Evolutionary conservation across 352 stramenopile genomes (phyloP).

Genomic region (Blastocystis sp.): DNA sequence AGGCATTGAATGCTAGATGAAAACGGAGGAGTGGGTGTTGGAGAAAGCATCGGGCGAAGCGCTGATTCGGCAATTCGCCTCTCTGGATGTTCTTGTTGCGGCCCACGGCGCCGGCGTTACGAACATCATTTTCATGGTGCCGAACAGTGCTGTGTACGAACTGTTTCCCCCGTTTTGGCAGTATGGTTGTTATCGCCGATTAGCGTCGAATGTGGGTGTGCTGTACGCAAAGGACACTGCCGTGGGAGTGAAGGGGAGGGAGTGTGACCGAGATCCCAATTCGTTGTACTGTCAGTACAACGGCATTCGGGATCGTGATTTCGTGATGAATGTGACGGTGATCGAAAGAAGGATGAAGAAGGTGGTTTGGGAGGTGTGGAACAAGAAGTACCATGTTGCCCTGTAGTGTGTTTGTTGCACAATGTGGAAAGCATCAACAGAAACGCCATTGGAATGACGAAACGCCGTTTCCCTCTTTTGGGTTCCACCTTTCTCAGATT

Average conservation of each 20-base stretch:
- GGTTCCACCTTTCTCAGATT: no score
- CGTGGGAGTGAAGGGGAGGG: conserved; percentile 20
- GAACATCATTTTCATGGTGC: conserved; percentile 53
- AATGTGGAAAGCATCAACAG: background rate
- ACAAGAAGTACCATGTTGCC: conserved; percentile 35
- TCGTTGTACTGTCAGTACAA: conserved; percentile 7
- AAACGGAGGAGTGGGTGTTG: background rate
- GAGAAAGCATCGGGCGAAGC: conserved; percentile 17
- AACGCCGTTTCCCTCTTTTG: no score
- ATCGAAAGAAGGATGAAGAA: background rate
- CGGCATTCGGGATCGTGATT: conserved; percentile 59
- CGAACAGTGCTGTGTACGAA: conserved; percentile 49
- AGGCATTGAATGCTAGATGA: background rate
- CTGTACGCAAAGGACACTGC: conserved; percentile 19
- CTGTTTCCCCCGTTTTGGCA: conserved; percentile 63
- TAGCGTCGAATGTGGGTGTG: conserved; percentile 11
- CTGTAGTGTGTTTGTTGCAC: background rate
- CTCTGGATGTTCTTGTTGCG: conserved; percentile 35
- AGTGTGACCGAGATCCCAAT: conserved; percentile 22
- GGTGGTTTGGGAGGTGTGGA: background rate
- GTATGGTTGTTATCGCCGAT: conserved; percentile 22
- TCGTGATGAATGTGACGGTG: conserved; percentile 5
- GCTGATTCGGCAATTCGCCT: conserved; percentile 24
- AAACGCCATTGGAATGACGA: no score
- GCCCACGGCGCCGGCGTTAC: conserved; percentile 45